These are phyloP conservation scores for Sordaria brevicollis DNA, from an alignment of 495 filamentous ascomycete genomes.

Conservation along the genomic window DNA sequence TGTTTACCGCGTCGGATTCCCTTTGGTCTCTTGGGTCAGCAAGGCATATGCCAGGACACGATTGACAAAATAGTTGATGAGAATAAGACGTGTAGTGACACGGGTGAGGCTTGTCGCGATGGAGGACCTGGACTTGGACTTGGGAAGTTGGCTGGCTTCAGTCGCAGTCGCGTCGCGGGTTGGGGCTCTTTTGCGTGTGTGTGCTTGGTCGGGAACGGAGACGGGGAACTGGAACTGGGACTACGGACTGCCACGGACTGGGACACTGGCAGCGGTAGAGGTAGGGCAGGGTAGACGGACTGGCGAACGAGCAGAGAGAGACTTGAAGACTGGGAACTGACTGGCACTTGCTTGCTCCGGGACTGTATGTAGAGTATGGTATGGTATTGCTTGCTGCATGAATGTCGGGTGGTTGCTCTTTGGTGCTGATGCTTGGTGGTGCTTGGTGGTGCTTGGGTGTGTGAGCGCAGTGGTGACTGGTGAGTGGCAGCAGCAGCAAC, in stretches of 20 bases:
- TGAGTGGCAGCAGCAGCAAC: constrained; percentile 5
- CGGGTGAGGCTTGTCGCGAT: constrained; percentile 39
- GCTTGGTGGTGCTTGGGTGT: neutral
- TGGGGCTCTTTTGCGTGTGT: constrained; percentile 6
- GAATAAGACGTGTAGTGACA: constrained; percentile 30
- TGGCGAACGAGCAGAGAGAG: too few species aligned
- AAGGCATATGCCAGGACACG: neutral
- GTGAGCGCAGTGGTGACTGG: constrained; percentile 15
- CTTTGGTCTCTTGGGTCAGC: neutral
- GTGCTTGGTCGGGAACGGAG: constrained; percentile 12
- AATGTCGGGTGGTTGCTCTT: too few species aligned
- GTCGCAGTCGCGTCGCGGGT: constrained; percentile 40
- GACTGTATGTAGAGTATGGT: too few species aligned
- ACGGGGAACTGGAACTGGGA: constrained; percentile 1
- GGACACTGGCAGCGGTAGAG: too few species aligned
- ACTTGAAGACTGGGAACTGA: neutral
- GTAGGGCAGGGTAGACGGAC: too few species aligned
- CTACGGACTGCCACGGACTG: too few species aligned
- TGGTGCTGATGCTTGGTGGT: neutral
- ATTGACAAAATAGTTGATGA: constrained; percentile 21
- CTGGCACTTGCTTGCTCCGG: neutral
- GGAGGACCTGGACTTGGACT: too few species aligned
- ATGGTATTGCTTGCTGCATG: too few species aligned
- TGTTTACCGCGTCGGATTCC: neutral
- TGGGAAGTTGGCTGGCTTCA: too few species aligned